These are phyloP conservation scores for Macrolepiota albuminosa DNA, from an alignment of 768 basidiomycete species.

Conservation along the genomic window DNA sequence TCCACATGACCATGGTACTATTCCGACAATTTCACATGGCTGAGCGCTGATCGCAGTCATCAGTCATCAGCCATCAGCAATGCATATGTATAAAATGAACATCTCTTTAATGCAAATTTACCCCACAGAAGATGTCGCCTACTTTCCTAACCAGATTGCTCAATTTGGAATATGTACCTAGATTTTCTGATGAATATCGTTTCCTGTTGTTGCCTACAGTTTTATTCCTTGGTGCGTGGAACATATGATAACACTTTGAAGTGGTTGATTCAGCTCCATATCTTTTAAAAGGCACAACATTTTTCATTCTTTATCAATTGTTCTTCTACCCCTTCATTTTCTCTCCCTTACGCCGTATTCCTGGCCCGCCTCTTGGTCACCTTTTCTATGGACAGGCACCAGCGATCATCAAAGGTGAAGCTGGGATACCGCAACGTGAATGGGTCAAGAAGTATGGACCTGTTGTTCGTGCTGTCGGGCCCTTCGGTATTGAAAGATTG, in stretches of 20 bases:
- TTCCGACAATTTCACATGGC: too few species aligned
- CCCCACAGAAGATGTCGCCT: slow-evolving; percentile 3
- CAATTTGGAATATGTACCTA: not conserved
- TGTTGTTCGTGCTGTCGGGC: slow-evolving; percentile 39
- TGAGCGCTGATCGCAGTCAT: too few species aligned
- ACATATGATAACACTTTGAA: not conserved
- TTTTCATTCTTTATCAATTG: slow-evolving; percentile 22
- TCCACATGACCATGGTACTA: too few species aligned
- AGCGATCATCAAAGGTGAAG: slow-evolving; percentile 32
- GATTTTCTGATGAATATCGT: not conserved
- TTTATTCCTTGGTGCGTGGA: slow-evolving; percentile 5
- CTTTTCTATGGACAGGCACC: slow-evolving; percentile 33
- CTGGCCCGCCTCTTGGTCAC: slow-evolving; percentile 31
- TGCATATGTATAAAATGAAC: not conserved
- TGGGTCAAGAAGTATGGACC: slow-evolving; percentile 44
- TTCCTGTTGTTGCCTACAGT: not conserved
- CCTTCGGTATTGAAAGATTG: slow-evolving; percentile 40
- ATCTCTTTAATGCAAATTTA: not conserved
- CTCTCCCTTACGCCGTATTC: slow-evolving; percentile 32
- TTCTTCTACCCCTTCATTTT: slow-evolving; percentile 29
- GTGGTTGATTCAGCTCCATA: not conserved
- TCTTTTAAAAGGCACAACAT: slow-evolving; percentile 7
- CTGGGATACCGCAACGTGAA: slow-evolving; percentile 38
- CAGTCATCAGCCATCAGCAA: not conserved
- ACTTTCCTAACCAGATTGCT: slow-evolving; percentile 3